These are phyloP conservation scores for Pestalotiopsis sp. DNA, from an alignment of 2,329 filamentous ascomycete genomes.

Conservation along the genomic window DNA sequence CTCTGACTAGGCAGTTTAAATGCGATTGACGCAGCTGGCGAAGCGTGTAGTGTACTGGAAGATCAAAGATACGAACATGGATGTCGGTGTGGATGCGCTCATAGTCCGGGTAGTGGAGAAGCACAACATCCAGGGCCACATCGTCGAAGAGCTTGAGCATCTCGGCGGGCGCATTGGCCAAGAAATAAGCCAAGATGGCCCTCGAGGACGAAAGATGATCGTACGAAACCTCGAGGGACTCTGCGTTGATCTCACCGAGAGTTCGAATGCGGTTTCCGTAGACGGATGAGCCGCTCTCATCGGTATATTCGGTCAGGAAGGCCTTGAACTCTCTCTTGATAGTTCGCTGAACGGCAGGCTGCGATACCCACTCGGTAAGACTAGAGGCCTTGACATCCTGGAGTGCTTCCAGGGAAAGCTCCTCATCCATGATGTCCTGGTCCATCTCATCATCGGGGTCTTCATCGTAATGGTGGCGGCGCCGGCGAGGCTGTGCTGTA, in stretches of 20 bases:
- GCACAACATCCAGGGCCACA: conserved; percentile 93
- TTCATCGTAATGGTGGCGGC: conserved; percentile 91
- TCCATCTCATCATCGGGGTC: conserved; percentile 91
- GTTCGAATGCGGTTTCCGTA: conserved; percentile 94
- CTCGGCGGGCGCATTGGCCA: conserved; percentile 94
- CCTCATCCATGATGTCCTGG: conserved; percentile 92
- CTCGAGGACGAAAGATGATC: conserved; percentile 88
- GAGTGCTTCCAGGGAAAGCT: conserved; percentile 87
- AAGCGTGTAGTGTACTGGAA: conserved; percentile 93
- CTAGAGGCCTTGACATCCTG: conserved; percentile 92
- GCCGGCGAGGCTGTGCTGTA: conserved; percentile 80
- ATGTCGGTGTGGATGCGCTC: conserved; percentile 97
- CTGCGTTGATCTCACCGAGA: conserved; percentile 95
- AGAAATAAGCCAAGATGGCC: conserved; percentile 91
- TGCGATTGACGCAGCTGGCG: conserved; percentile 94
- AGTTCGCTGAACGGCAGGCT: conserved; percentile 85
- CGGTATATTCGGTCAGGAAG: conserved; percentile 94
- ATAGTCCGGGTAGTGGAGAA: conserved; percentile 96
- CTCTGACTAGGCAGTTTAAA: conserved; percentile 91
- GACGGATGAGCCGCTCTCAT: conserved; percentile 85
- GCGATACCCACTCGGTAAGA: conserved; percentile 92
- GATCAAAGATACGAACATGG: conserved; percentile 92
- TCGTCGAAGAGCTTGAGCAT: conserved; percentile 96
- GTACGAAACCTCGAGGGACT: conserved; percentile 95
- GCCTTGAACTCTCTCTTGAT: conserved; percentile 97